Conservation (phyloP, 768 basidiomycete genomes). For the Fibroporia radiculosa region DNA sequence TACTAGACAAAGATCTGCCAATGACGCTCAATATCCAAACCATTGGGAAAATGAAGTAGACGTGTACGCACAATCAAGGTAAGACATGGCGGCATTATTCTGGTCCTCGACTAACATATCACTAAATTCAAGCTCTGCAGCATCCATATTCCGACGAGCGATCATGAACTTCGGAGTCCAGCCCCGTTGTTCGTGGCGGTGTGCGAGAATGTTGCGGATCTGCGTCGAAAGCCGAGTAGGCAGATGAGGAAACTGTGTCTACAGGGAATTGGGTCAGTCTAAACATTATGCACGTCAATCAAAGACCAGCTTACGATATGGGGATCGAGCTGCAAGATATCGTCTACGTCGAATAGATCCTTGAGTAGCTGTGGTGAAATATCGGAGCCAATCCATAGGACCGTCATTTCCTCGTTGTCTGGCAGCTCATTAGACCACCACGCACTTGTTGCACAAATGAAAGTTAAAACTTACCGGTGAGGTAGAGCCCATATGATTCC, state of each 20-base stretch:
- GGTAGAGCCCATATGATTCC: conserved; percentile 87
- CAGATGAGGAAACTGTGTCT: conserved; percentile 67
- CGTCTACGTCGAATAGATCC: conserved; percentile 83
- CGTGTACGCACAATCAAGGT: conserved; percentile 68
- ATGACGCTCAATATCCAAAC: not conserved
- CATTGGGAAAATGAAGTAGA: not conserved
- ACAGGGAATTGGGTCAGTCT: not conserved
- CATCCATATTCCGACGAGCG: conserved; percentile 90
- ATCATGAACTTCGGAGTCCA: conserved; percentile 57
- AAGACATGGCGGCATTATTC: conserved; percentile 93
- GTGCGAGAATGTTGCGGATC: conserved; percentile 76
- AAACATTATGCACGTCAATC: not conserved
- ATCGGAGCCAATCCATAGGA: conserved; percentile 86
- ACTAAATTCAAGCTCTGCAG: conserved; percentile 87
- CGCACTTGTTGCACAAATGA: not conserved
- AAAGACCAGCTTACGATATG: conserved; percentile 47
- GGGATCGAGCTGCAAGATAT: conserved; percentile 59
- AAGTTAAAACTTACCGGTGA: conserved; percentile 59
- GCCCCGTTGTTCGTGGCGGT: conserved; percentile 49
- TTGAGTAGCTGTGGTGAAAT: conserved; percentile 73
- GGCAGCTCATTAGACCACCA: conserved; percentile 4
- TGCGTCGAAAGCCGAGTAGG: conserved; percentile 75
- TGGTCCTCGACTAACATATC: conserved; percentile 97
- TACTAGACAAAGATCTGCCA: conserved; percentile 28
- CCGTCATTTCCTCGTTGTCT: conserved; percentile 86